phyloP scores from a whole-genome alignment of 768 basidiomycete genomes.

The Mrakia hoshinonis region DNA sequence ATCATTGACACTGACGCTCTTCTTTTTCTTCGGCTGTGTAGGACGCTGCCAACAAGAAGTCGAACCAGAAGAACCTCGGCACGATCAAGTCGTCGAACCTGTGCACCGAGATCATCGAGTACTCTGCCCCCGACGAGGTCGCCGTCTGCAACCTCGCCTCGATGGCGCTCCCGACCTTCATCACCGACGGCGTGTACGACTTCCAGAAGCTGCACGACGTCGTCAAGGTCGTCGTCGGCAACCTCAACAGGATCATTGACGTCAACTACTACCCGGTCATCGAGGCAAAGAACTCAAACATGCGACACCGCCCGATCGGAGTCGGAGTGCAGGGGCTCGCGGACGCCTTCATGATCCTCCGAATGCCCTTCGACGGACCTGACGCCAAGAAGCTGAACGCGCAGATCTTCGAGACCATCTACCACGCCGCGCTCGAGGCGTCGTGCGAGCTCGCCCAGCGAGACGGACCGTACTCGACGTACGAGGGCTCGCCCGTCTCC shows the following conservation, averaged over 20 bases:
- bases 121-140: constrained; percentile 91
- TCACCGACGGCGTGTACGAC: constrained; percentile 66
- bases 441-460: constrained; percentile 73
- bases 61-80: constrained; percentile 95
- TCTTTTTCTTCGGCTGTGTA: background rate
- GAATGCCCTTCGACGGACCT: constrained; percentile 86
- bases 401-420: constrained; percentile 98
- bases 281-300: constrained; percentile 85
- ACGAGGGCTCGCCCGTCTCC: constrained; percentile 79
- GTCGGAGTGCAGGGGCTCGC: constrained; percentile 96
- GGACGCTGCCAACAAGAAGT: constrained; percentile 87
- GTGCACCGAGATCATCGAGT: constrained; percentile 98
- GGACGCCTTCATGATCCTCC: constrained; percentile 94
- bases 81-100: constrained; percentile 99
- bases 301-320: constrained; percentile 94
- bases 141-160: constrained; percentile 99
- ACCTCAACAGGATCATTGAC: constrained; percentile 90
- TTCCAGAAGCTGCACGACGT: constrained; percentile 94
- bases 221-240: constrained; percentile 80
- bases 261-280: constrained; percentile 59
- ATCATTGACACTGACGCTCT: background rate
- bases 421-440: constrained; percentile 85
- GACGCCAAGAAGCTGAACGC: constrained; percentile 80
- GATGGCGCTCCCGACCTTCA: constrained; percentile 84
- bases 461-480: constrained; percentile 80